A percentile compares a stretch with the other conserved stretches of the same genome.
Conservation (phyloP, 164 flowering plant species). For the Vitis labrusca region DNA sequence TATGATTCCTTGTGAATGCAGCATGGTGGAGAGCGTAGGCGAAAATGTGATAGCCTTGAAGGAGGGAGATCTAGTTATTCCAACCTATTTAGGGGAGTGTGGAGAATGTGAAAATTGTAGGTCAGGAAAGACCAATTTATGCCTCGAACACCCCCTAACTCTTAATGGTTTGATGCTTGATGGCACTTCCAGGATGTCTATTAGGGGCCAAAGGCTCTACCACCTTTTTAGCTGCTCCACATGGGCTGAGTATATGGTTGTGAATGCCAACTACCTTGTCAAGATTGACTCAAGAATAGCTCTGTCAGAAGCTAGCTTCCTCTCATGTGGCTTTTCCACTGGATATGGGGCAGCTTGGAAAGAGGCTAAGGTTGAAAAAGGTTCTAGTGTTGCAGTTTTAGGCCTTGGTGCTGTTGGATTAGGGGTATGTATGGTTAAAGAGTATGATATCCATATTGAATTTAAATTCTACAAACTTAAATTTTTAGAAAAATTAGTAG, state of each 20-base stretch:
- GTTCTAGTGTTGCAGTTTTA: conserved; percentile 44
- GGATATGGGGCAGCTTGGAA: conserved; percentile 46
- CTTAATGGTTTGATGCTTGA: conserved; percentile 43
- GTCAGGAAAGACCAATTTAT: conserved; percentile 27
- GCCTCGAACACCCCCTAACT: conserved; percentile 8
- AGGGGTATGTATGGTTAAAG: conserved; percentile 31
- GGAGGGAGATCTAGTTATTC: conserved; percentile 53
- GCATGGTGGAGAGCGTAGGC: conserved; percentile 49
- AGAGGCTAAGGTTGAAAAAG: conserved; percentile 33
- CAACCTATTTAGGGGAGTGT: conserved; percentile 33
- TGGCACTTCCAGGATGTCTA: conserved; percentile 34
- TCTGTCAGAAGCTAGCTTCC: conserved; percentile 14
- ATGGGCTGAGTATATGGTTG: conserved; percentile 42
- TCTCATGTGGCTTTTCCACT: conserved; percentile 23
- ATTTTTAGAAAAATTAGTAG: no score
- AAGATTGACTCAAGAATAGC: conserved; percentile 13
- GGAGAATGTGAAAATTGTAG: conserved; percentile 17
- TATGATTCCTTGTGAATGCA: conserved; percentile 10
- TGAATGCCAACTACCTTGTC: conserved; percentile 11
- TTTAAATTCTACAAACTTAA: no score
- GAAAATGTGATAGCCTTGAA: conserved; percentile 34
- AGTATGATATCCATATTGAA: no score
- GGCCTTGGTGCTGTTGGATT: conserved; percentile 62
- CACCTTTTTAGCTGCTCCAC: conserved; percentile 37
- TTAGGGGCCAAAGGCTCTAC: conserved; percentile 38